A percentile compares a stretch with the other conserved stretches of the same genome.
These are phyloP conservation scores for Phellinidium pouzarii DNA, from an alignment of 1,284 basidiomycete species.

Conservation along the genomic window DNA sequence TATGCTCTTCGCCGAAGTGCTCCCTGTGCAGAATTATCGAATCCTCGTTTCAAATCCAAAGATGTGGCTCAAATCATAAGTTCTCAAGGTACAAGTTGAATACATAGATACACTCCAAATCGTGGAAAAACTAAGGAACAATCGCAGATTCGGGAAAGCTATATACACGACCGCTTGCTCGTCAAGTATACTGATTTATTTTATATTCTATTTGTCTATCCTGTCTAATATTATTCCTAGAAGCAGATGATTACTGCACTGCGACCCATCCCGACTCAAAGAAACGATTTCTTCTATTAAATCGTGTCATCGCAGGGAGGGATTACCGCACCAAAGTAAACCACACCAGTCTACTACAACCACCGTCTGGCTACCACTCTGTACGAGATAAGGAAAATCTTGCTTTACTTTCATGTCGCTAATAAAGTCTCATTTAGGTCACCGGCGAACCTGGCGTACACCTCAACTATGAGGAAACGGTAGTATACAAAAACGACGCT, in stretches of 20 bases:
- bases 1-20: conserved; percentile 44
- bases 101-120: neutral
- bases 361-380: conserved; percentile 50
- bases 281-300: conserved; percentile 44
- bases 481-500: conserved; percentile 52
- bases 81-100: conserved; percentile 37
- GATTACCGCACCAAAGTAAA: conserved; percentile 42
- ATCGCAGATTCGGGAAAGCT: conserved; percentile 49
- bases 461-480: conserved; percentile 55
- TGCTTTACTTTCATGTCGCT: conserved; percentile 17
- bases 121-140: conserved; percentile 6
- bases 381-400: conserved; percentile 29
- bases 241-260: conserved; percentile 52
- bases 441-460: conserved; percentile 46
- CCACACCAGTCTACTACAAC: conserved; percentile 37
- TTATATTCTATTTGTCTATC: conserved; percentile 4
- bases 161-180: conserved; percentile 57
- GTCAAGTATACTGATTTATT: conserved; percentile 39
- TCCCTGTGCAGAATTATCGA: conserved; percentile 47
- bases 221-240: conserved; percentile 27
- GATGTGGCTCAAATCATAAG: conserved; percentile 48
- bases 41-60: conserved; percentile 46
- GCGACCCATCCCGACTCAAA: conserved; percentile 34
- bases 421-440: conserved; percentile 22
- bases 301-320: conserved; percentile 54